phyloP scores from a whole-genome alignment of 495 filamentous ascomycete species.

The Talaromyces ruber region DNA sequence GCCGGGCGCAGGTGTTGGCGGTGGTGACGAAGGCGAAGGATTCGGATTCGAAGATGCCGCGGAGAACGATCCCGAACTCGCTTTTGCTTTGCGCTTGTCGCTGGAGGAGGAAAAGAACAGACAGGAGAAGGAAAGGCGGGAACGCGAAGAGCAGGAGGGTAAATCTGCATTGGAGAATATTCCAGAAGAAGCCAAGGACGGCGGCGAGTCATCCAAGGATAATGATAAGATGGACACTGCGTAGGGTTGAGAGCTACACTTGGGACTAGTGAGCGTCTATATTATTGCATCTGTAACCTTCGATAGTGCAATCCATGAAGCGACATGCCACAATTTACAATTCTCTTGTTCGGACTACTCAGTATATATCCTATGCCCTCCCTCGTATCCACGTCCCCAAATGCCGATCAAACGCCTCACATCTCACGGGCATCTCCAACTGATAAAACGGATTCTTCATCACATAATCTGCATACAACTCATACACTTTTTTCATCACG shows the following conservation, averaged over 20 bases:
- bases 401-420: constrained; percentile 87
- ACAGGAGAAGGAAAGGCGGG: constrained; percentile 74
- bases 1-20: constrained; percentile 39
- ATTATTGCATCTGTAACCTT: background rate
- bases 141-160: constrained; percentile 63
- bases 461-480: constrained; percentile 92
- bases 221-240: constrained; percentile 67
- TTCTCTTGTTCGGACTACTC: background rate
- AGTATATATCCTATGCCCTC: constrained; percentile 16
- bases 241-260: constrained; percentile 11
- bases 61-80: constrained; percentile 81
- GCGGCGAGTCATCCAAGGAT: constrained; percentile 46
- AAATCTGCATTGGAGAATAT: constrained; percentile 67
- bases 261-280: background rate
- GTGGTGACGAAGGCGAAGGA: constrained; percentile 54
- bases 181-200: constrained; percentile 73
- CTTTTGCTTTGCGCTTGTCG: constrained; percentile 92
- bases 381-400: constrained; percentile 45
- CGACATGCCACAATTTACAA: background rate
- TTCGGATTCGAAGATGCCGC: constrained; percentile 44
- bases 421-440: constrained; percentile 92
- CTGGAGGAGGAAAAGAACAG: constrained; percentile 96
- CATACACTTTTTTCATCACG: constrained; percentile 77
- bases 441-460: constrained; percentile 99
- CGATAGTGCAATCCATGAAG: background rate